Conservation (phyloP, 73 alveolate genomes). For the Tetrahymena thermophila region DNA sequence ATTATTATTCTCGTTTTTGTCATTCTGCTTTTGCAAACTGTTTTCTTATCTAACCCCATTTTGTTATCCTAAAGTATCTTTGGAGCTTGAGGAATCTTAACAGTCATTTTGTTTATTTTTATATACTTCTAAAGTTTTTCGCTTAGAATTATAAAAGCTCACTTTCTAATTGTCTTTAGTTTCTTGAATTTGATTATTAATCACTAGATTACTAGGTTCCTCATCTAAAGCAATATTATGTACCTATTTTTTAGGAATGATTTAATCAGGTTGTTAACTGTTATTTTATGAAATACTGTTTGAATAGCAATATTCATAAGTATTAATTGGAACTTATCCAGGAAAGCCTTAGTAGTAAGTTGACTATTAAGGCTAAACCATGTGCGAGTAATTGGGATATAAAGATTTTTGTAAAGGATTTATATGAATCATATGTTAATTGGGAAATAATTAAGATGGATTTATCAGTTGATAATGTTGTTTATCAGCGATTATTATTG, state of each 20-base stretch:
- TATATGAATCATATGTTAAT: background rate
- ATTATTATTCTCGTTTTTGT: too few relatives aligned
- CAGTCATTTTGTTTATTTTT: background rate
- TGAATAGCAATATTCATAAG: background rate
- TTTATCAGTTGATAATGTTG: too few relatives aligned
- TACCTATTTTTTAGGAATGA: too few relatives aligned
- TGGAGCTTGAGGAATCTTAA: background rate
- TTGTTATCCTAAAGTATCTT: too few relatives aligned
- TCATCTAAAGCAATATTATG: background rate
- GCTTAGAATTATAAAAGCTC: background rate
- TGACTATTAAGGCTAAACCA: background rate
- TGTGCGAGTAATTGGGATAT: background rate
- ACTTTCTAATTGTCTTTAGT: background rate
- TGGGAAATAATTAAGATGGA: background rate
- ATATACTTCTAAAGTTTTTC: background rate
- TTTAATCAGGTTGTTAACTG: background rate
- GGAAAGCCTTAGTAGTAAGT: too few relatives aligned
- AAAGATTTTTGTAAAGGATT: background rate
- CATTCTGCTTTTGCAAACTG: too few relatives aligned
- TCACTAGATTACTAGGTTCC: background rate
- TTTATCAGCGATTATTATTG: background rate
- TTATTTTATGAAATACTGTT: too few relatives aligned
- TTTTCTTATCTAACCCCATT: too few relatives aligned
- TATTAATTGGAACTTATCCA: background rate
- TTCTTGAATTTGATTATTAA: background rate